Evolutionary conservation across 306 rosid genomes (phyloP), one percentile per base, ranked within the genome.

Genomic region (Citrullus mucosospermus): DNA sequence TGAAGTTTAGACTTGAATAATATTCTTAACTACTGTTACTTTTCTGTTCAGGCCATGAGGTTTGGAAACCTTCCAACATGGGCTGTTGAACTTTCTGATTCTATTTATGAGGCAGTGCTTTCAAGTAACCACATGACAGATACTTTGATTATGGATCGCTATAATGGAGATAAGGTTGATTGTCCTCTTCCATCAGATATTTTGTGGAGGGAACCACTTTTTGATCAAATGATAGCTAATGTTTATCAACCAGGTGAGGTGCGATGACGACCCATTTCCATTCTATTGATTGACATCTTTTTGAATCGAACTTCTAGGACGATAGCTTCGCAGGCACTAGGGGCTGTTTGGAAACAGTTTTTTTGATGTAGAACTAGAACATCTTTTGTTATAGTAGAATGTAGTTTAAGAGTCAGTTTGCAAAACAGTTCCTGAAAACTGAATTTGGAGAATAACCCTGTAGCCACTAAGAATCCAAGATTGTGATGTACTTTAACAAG

Each of bases 21-120:
- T 39, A 41, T 78, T 32, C 34, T 18, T 63, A n/a, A 14, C 39
- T 59, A 60, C 18, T 53, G n/a, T 18, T 54, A 50, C 39, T 8
- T 36, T 18, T 82, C 53, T 60, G 25, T 18, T 73, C 86, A 93
- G 90, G 96, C 98, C 54, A 93, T 93, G 98, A 86, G 91, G 71
- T 93, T 93, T 65, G 98, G 98, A 18, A 81, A 84, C 72, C 96
- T 93, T 46, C 98, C 97, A 22, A 18, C 77, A 9, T 94, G 98
- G 98, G 89, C 96, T 17, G 80, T 18, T 34, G 83, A 78, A 69
- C 80, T 92, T 60, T 84, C 97, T 11, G 48, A 79, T 55, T 87
- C 87, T 48, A 78, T 94, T 56, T 82, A 60, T 36, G 81, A 82
- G 44, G 82, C 69, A 57, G 59, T 87, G 60, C 58, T 84, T 58